Evolutionary conservation across 2,329 filamentous ascomycete genomes (phyloP), one percentile per base, ranked within the genome.

Genomic region (Bisporella sp.): DNA sequence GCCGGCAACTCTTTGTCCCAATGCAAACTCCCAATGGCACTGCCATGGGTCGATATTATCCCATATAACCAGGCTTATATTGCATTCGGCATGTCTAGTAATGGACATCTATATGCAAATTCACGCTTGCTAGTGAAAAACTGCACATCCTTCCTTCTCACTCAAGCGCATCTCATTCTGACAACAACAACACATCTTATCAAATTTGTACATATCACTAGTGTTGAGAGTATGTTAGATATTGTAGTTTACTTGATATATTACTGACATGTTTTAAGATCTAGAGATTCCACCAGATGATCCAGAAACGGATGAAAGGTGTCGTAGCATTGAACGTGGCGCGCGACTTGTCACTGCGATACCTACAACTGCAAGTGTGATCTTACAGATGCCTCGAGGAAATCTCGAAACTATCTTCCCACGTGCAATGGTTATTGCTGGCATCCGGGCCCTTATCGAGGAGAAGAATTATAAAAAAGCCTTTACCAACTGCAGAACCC

Each of bases 331-430:
- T 50, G 93, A 99, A 68, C 82, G 93, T 57, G 93, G 93, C 12
- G 89, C 87, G 3, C 84, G 82, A 45, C 77, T 99, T 11, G 83
- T 99, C 28, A 93, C 89, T 1, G 89, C 90, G 31, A 91, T 96
- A 68, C 92, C 93, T 1, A 88, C 89, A 4, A 86, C 82, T 40
- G 93, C 95, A 69, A 87, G 83, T 48, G 74, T 99, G 6, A 81
- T 95, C 1, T 73, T 99, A 4, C 93, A 99, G 66, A 96, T 96
- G 88, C 93, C 93, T 1, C 79, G 93, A 61, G 93, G 93, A 21
- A 99, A 99, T 59, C 72, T 97, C 1, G 93, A 99, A 69, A 97
- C 92, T 0, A 91, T 97, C 46, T 97, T 85, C 63, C 93, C 93
- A 12, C 80, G 93, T 53, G 92, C 92, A 11, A 84, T 99, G 70